These are phyloP conservation scores for Lecanicillium sp. DNA, from an alignment of 2,329 filamentous ascomycete genomes.

Conservation along the genomic window DNA sequence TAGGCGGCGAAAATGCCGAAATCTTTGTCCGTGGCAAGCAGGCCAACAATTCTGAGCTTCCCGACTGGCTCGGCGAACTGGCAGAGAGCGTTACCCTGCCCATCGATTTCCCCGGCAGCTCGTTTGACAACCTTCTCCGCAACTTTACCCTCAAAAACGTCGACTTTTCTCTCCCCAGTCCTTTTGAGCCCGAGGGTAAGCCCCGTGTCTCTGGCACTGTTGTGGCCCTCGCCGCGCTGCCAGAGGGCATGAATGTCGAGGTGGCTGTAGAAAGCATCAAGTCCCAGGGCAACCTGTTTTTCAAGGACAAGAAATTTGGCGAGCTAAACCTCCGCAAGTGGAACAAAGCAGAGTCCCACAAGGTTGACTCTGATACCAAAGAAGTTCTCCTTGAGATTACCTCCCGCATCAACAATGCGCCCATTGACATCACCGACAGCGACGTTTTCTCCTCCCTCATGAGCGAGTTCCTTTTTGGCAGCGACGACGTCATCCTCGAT, in stretches of 20 bases:
- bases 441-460: conserved; percentile 75
- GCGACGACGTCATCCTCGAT: conserved; percentile 60
- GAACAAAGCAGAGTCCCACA: conserved; percentile 79
- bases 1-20: conserved; percentile 71
- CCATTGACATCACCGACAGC: conserved; percentile 74
- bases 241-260: conserved; percentile 80
- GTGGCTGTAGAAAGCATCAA: conserved; percentile 71
- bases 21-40: conserved; percentile 79
- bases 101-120: conserved; percentile 74
- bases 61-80: conserved; percentile 75
- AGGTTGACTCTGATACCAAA: conserved; percentile 49
- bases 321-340: conserved; percentile 72
- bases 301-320: conserved; percentile 71
- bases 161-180: conserved; percentile 78
- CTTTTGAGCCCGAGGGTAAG: conserved; percentile 64
- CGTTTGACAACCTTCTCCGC: conserved; percentile 75
- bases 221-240: conserved; percentile 69
- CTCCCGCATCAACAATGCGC: conserved; percentile 70
- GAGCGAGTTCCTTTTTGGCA: conserved; percentile 72
- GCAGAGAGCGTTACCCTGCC: conserved; percentile 77
- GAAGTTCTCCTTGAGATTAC: conserved; percentile 64
- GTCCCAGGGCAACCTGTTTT: conserved; percentile 75
- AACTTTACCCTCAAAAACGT: conserved; percentile 84
- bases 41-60: conserved; percentile 59
- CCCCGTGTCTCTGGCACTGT: conserved; percentile 81